Evolutionary conservation across 2,329 filamentous ascomycete species (phyloP), one percentile per base, ranked within the genome.

Genomic region (Paracoccidioides brasiliensis): DNA sequence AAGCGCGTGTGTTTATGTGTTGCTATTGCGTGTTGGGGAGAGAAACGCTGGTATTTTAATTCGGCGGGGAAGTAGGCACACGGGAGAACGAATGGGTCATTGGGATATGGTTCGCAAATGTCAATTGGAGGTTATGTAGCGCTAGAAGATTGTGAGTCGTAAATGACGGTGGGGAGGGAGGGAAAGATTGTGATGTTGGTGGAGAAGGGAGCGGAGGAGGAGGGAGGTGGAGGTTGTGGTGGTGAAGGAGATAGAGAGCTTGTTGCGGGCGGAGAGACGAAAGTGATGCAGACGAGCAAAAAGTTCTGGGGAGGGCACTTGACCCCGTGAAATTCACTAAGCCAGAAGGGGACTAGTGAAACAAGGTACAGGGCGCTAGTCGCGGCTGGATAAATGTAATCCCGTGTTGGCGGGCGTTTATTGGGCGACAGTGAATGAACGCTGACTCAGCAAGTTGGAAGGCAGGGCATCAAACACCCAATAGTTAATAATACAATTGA

Each of bases 241-340:
- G 15, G n/a, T 7, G 35, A 33, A 35, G 30, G 6, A 40, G 22
- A 54, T 37, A 14, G n/a, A 38, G 28, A 33, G 38, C 30, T 15
- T 15, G 14, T n/a, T 12, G 22, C 22, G 22, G 22, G 22, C 22
- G 22, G 22, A 22, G 22, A 22, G 22, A 22, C 22, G 22, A 22
- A 22, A 22, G 22, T 22, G 22, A 22, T 22, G 22, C 22, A 22
- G 22, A 22, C 22, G 22, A 22, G 22, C 22, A 22, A 22, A 50
- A 44, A 46, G 32, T 45, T 54, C 54, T 53, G 55, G 50, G 49
- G 15, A 22, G 37, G 30, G 48, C 5, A 15, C n/a, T 8, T 49
- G 53, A 58, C 56, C 55, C 55, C 54, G 30, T 49, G 35, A 12
- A 7, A 28, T 37, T 30, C 33, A 38, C 44, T 56, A 55, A 38